Evolutionary conservation across 768 basidiomycete genomes (phyloP).

Genomic region (Xanthoconium stramineum): DNA sequence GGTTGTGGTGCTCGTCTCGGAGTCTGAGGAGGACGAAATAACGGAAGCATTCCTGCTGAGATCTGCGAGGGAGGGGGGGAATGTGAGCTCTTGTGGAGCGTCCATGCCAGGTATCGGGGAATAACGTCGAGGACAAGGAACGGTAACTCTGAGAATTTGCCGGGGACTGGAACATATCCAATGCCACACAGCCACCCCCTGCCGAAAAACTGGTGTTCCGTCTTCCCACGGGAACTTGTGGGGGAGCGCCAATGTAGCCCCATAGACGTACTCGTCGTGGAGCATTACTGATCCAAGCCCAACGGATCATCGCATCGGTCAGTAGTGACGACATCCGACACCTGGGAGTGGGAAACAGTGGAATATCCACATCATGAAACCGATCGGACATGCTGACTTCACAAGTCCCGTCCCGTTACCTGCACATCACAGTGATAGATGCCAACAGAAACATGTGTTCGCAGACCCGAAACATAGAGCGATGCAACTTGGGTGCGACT

Average conservation of each 20-base stretch:
- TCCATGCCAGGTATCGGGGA: background rate
- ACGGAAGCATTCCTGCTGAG: conserved; percentile 76
- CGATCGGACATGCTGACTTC: background rate
- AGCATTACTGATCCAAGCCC: background rate
- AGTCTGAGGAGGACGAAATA: conserved; percentile 64
- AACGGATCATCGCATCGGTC: background rate
- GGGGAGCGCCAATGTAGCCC: too few relatives aligned
- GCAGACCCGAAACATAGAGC: too few relatives aligned
- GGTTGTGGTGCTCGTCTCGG: conserved; percentile 42
- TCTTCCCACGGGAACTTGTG: background rate
- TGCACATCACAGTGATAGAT: too few relatives aligned
- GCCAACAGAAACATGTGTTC: too few relatives aligned
- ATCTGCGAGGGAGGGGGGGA: conserved; percentile 50
- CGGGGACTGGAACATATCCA: conserved; percentile 18
- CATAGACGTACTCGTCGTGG: too few relatives aligned
- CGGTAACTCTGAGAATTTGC: conserved; percentile 16
- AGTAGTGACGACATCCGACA: too few relatives aligned
- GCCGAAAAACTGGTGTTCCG: conserved; percentile 4
- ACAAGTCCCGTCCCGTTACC: background rate
- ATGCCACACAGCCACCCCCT: conserved; percentile 23
- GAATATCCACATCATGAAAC: background rate
- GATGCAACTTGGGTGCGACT: too few relatives aligned
- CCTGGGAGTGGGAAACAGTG: too few relatives aligned
- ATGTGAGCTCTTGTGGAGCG: conserved; percentile 8
- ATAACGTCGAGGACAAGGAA: background rate